These are phyloP conservation scores for Trichoderma sp. DNA, from an alignment of 2,329 filamentous ascomycete genomes.

Conservation along the genomic window DNA sequence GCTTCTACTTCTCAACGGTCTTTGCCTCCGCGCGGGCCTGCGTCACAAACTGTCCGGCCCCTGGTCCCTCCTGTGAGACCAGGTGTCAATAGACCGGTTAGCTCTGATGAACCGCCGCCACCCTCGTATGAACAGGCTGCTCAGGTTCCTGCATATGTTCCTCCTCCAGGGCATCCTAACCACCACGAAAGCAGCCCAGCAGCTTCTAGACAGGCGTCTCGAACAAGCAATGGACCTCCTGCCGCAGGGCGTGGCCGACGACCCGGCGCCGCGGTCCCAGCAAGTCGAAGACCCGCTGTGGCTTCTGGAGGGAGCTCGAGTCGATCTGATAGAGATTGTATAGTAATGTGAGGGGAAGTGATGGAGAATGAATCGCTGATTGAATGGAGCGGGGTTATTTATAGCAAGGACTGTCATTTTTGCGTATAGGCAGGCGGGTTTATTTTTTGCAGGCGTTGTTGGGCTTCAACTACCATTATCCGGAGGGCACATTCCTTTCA, in stretches of 20 bases:
- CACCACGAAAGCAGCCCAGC: constrained; percentile 45
- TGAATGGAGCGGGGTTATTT: not conserved
- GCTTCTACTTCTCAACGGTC: constrained; percentile 7
- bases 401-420: not conserved
- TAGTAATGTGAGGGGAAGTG: constrained; percentile 46
- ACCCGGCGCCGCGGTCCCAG: constrained; percentile 28
- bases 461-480: not conserved
- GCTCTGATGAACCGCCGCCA: constrained; percentile 55
- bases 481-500: not conserved
- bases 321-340: constrained; percentile 43
- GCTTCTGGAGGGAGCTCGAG: constrained; percentile 30
- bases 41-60: constrained; percentile 46
- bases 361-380: not conserved
- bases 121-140: constrained; percentile 61
- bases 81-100: constrained; percentile 40
- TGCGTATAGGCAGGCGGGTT: not conserved
- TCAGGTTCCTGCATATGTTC: constrained; percentile 53
- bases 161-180: constrained; percentile 53
- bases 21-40: not conserved
- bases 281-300: constrained; percentile 32
- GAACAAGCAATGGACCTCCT: not conserved
- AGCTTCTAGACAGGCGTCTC: constrained; percentile 10
- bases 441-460: not conserved
- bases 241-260: constrained; percentile 24
- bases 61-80: constrained; percentile 42